Conservation (phyloP, 306 rosid genomes). For the Alnus rubra region DNA sequence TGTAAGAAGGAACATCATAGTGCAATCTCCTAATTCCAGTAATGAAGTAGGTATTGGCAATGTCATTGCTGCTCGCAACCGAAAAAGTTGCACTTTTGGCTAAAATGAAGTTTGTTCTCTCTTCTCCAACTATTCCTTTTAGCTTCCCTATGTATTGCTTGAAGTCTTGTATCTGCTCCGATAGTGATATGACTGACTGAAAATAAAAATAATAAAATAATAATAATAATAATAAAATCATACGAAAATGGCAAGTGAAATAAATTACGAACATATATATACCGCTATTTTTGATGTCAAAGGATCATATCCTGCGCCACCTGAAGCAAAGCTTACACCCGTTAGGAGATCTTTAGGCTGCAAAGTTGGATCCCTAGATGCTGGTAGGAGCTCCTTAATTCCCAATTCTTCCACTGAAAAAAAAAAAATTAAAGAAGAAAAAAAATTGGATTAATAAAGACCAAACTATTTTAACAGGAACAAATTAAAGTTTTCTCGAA, state of each 20-base stretch:
- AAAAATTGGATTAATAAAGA: no score
- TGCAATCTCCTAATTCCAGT: conserved; percentile 27
- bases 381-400: conserved; percentile 32
- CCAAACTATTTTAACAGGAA: no score
- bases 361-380: conserved; percentile 33
- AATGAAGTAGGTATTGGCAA: conserved; percentile 45
- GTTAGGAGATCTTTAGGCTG: conserved; percentile 34
- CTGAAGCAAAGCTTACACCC: conserved; percentile 55
- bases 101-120: conserved; percentile 45
- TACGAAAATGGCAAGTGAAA: no score
- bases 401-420: no score
- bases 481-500: no score
- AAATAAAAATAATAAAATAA: no score
- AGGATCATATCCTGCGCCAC: conserved; percentile 58
- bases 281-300: conserved; percentile 40
- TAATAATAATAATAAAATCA: no score
- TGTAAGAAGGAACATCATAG: conserved; percentile 47
- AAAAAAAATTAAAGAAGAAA: no score
- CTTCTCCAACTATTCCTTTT: conserved; percentile 46
- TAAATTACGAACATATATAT: conserved; percentile 21
- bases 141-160: no score
- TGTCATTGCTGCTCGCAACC: conserved; percentile 62
- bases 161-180: no score
- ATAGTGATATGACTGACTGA: no score
- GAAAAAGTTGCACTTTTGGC: conserved; percentile 40